A percentile compares a stretch with the other conserved stretches of the same genome.
These are phyloP conservation scores for Berberis thunbergii DNA, from an alignment of 164 flowering plant genomes.

Conservation along the genomic window DNA sequence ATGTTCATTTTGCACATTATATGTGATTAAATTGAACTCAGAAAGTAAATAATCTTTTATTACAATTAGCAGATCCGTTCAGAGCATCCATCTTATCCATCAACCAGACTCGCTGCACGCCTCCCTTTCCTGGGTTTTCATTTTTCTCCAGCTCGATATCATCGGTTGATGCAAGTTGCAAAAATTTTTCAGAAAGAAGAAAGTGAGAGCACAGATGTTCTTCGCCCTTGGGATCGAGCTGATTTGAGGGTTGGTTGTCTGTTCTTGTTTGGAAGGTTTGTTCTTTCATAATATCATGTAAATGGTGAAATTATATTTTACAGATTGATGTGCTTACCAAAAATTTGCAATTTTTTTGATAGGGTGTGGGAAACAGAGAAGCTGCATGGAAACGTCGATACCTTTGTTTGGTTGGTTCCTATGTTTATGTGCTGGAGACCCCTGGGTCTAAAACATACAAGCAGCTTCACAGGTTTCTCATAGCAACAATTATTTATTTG, in stretches of 20 bases:
- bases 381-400: constrained; percentile 93
- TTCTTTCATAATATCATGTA: background rate
- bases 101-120: constrained; percentile 75
- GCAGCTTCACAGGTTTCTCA: constrained; percentile 59
- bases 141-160: constrained; percentile 97
- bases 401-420: constrained; percentile 76
- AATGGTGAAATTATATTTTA: background rate
- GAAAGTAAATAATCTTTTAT: constrained; percentile 2
- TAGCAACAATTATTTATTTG: constrained; percentile 6
- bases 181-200: constrained; percentile 69
- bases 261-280: constrained; percentile 77
- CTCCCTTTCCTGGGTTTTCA: constrained; percentile 81
- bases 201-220: constrained; percentile 26
- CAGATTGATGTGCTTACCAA: background rate
- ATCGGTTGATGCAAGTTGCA: constrained; percentile 78
- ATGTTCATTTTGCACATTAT: background rate
- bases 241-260: constrained; percentile 93
- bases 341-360: constrained; percentile 9
- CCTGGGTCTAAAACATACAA: constrained; percentile 76
- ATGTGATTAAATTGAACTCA: background rate
- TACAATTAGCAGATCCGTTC: constrained; percentile 45
- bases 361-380: constrained; percentile 96
- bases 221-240: constrained; percentile 78
- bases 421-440: constrained; percentile 70
- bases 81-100: constrained; percentile 57